Evolutionary conservation across 805 yeast species (phyloP).

Genomic region (Candida sithepensis): DNA sequence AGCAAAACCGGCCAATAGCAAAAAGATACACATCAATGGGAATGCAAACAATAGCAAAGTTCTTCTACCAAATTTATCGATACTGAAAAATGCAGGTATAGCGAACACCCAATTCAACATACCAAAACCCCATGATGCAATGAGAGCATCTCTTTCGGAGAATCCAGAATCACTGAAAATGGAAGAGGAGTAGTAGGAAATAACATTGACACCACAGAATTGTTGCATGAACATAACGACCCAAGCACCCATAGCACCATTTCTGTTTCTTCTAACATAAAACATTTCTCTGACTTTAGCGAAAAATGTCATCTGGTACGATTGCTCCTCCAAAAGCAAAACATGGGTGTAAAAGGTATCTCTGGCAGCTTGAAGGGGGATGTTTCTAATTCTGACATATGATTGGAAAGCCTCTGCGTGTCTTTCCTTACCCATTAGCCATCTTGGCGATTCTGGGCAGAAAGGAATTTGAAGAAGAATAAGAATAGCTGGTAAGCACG

Average conservation of each 20-base stretch:
- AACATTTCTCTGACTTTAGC: slow-evolving; percentile 55
- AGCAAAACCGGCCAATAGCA: slow-evolving; percentile 63
- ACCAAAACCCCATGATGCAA: slow-evolving; percentile 88
- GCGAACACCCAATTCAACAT: slow-evolving; percentile 78
- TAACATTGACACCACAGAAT: slow-evolving; percentile 85
- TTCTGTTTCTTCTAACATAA: slow-evolving; percentile 74
- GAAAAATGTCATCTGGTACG: slow-evolving; percentile 43
- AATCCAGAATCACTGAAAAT: slow-evolving; percentile 70
- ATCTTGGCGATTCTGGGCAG: slow-evolving; percentile 74
- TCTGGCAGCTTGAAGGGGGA: slow-evolving; percentile 61
- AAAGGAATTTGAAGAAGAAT: slow-evolving; percentile 59
- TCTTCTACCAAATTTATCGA: slow-evolving; percentile 76
- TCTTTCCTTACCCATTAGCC: slow-evolving; percentile 71
- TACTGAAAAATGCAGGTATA: slow-evolving; percentile 75
- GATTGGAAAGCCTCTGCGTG: slow-evolving; percentile 57
- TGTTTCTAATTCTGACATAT: slow-evolving; percentile 44
- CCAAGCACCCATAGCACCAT: slow-evolving; percentile 77
- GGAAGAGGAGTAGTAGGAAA: slow-evolving; percentile 79
- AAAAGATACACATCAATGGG: slow-evolving; percentile 60
- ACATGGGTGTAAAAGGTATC: slow-evolving; percentile 69
- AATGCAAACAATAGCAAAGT: slow-evolving; percentile 53
- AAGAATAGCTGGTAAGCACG: slow-evolving; percentile 61
- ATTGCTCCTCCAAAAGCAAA: slow-evolving; percentile 57
- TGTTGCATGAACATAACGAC: slow-evolving; percentile 88
- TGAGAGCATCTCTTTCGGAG: slow-evolving; percentile 55